These are phyloP conservation scores for Lactifluus echinatus DNA, from an alignment of 768 basidiomycete species.

Conservation along the genomic window DNA sequence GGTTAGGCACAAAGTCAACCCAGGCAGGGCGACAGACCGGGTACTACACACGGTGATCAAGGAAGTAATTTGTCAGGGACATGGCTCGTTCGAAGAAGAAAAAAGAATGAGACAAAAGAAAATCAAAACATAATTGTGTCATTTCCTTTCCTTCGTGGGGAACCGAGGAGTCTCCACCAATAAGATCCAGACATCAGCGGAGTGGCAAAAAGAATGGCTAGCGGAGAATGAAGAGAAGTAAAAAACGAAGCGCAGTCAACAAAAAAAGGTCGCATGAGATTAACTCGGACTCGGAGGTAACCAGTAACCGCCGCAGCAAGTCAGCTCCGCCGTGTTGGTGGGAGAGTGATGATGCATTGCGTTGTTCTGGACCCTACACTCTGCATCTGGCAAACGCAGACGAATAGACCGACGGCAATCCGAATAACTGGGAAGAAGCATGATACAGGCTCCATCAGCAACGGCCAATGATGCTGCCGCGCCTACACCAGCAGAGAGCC, in stretches of 20 bases:
- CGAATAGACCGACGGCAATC: constrained; percentile 1
- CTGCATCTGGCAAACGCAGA: constrained; percentile 9
- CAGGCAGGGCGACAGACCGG: constrained; percentile 48
- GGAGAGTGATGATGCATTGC: background rate
- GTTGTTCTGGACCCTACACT: constrained; percentile 6
- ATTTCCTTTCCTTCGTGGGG: background rate
- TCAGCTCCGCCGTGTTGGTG: background rate
- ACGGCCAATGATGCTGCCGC: background rate
- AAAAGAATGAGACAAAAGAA: background rate
- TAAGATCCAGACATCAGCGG: constrained; percentile 8
- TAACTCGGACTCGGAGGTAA: background rate
- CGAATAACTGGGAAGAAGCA: background rate
- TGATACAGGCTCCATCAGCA: constrained; percentile 7
- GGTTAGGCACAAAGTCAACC: constrained; percentile 43
- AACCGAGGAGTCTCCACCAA: background rate
- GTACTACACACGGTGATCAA: constrained; percentile 38
- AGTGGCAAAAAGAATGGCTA: background rate
- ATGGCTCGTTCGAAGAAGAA: background rate
- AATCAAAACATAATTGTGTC: background rate
- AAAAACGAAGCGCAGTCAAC: background rate
- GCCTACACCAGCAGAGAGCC: background rate
- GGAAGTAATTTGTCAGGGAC: background rate
- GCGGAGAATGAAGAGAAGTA: background rate
- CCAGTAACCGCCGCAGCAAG: background rate
- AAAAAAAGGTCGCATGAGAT: background rate